phyloP scores from a whole-genome alignment of 2,329 filamentous ascomycete species.

The Pyricularia grisea region DNA sequence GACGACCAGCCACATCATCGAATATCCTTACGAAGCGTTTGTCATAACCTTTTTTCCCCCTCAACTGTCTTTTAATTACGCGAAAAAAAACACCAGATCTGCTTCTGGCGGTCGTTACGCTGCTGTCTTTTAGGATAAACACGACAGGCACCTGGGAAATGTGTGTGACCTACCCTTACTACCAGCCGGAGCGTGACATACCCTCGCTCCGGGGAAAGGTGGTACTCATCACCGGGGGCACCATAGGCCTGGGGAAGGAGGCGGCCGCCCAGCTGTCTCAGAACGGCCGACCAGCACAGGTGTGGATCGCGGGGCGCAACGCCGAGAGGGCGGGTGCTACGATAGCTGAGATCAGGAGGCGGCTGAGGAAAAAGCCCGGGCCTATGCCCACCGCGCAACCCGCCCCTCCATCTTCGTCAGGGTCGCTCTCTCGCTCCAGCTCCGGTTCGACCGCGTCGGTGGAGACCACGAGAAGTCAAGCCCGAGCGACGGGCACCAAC shows the following conservation, averaged over 20 bases:
- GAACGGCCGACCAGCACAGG: slow-evolving; percentile 20
- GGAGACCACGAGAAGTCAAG: not conserved
- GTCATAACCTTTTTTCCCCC: not conserved
- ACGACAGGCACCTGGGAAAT: not conserved
- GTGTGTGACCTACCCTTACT: not conserved
- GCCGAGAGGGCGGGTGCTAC: slow-evolving; percentile 23
- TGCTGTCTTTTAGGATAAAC: not conserved
- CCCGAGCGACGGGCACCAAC: too few relatives aligned
- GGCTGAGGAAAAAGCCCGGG: not conserved
- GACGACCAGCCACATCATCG: not conserved
- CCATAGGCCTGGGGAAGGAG: slow-evolving; percentile 37
- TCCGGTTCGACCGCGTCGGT: not conserved
- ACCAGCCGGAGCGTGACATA: slow-evolving; percentile 18
- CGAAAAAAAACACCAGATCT: not conserved
- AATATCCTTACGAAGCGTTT: not conserved
- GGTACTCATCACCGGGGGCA: slow-evolving; percentile 38
- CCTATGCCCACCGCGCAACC: not conserved
- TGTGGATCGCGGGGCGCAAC: slow-evolving; percentile 25
- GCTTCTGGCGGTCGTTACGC: not conserved
- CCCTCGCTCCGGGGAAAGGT: slow-evolving; percentile 28
- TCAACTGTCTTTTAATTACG: too few relatives aligned
- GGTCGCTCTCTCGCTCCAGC: too few relatives aligned
- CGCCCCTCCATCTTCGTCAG: not conserved
- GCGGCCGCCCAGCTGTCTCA: slow-evolving; percentile 30
- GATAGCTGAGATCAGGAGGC: slow-evolving; percentile 23